Evolutionary conservation across 441 rosid species (phyloP), one percentile per base, ranked within the genome.

Genomic region (Aquilaria agallochum): DNA sequence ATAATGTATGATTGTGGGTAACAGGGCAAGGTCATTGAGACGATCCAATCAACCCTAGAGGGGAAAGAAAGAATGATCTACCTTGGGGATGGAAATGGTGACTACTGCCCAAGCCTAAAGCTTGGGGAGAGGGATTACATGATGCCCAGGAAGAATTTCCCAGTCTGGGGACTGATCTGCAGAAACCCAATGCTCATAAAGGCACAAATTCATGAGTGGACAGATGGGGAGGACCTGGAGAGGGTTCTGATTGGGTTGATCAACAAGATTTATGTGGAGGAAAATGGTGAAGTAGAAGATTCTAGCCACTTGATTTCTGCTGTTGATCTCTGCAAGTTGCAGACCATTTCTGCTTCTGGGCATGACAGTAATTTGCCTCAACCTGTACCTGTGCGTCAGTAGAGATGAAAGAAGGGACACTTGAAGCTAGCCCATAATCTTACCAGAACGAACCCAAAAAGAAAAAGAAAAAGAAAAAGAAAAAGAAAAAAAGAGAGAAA

Each of bases 91-190:
- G 97, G 97, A 0, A 50, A 40, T 3, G 90, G 86, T 4, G 99
- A 95, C 66, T 91, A 78, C 67, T 95, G 99, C 59, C 96, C 97
- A 0, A 78, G 81, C 69, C 76, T 89, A 67, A 80, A 67, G 79
- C 95, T 95, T 5, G 67, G 59, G 32, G 69, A 81, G n/a, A 67
- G 68, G 40, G 97, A 92, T 62, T 73, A 45, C 56, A 13, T 88
- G 78, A 88, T 92, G 99, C 99, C 98, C 13, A 92, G 96, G 78
- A 95, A 86, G 75, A 62, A 81, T 44, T 95, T 79, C 42, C 97
- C 98, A 3, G 82, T 81, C 9, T 95, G 95, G 97, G 92, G 85
- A 27, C 72, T 89, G 58, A 89, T 90, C 44, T 71, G 70, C 77
- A 66, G 74, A 53, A 87, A 85, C 62, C 87, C 87, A 0, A 68